Base-by-base conservation (phyloP, 192 early-diverging fungal species). In the Backusella macrospora region DNA sequence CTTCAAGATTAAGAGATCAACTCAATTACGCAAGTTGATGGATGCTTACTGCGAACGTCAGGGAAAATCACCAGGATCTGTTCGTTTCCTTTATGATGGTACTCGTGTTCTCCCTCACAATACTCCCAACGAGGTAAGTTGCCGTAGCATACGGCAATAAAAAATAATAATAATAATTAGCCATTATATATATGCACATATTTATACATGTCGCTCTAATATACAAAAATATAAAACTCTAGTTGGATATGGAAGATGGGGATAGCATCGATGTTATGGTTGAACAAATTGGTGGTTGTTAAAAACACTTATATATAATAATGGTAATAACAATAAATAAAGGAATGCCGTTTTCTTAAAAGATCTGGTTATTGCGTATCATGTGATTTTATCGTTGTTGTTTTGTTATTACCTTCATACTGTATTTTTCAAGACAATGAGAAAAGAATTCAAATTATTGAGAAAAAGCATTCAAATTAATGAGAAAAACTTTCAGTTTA, bases 1-100 rank as follows among this genome's bases (percentile, higher is more conserved):
- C 79, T 99, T 99, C 86, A 99, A 96, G 85, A 99, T 99, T 83
- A 99, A 98, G 83, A 88, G 92, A 45, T 85, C 89, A 15, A 97
- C 97, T 21, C 93, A 90, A 72, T 87, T 99, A 37, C 89, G 90
- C 66, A 96, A 96, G 76, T 83, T 99, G 69, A 96, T 99, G 94
- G 93, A 96, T 69, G 95, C 97, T 10, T 99, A 96, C 75, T 91
- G 93, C 73, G 85, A 89, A 5, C 93, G 96, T 49, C 92, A 94
- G 52, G 95, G 95, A 68, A 88, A 96, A 84, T 80, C 90, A 18
- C 77, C 83, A 26, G 80, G 80, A 66, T 92, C 94, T 9, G 91
- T 97, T 15, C 91, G 95, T 18, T 99, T 99, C 83, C 76, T 96
- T 52, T 93, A 93, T 40, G 96, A 99, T 80, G 97, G 97, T 48